These are phyloP conservation scores for Schizophyllum commune DNA, from an alignment of 1,284 basidiomycete genomes.

Conservation along the genomic window DNA sequence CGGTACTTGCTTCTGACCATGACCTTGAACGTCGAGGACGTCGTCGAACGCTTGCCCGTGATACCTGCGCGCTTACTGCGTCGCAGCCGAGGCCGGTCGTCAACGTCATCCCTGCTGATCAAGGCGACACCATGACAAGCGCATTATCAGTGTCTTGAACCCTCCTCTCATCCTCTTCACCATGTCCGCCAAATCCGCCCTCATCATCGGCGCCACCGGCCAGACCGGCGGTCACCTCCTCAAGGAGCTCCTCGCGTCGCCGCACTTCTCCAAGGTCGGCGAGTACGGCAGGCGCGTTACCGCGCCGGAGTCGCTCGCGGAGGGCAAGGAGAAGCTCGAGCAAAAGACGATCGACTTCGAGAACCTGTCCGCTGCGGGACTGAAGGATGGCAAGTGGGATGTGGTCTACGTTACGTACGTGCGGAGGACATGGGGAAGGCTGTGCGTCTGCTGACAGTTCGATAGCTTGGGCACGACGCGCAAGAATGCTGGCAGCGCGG, in stretches of 20 bases:
- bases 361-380: constrained; percentile 41
- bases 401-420: constrained; percentile 54
- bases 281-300: constrained; percentile 62
- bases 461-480: constrained; percentile 57
- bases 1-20: too few species aligned
- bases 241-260: constrained; percentile 44
- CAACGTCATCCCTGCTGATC: too few species aligned
- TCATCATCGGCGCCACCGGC: constrained; percentile 63
- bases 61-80: too few species aligned
- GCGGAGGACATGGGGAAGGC: neutral
- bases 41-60: too few species aligned
- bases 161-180: neutral
- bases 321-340: constrained; percentile 41
- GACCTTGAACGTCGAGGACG: too few species aligned
- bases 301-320: constrained; percentile 25
- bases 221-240: constrained; percentile 51
- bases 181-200: constrained; percentile 33
- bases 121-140: too few species aligned
- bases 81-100: too few species aligned
- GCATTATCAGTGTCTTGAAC: too few species aligned
- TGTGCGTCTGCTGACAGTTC: neutral
- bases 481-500: constrained; percentile 52
- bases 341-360: constrained; percentile 64
- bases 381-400: constrained; percentile 55
- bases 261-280: constrained; percentile 46